Evolutionary conservation across 371 early-diverging fungal species (phyloP).

Genomic region (Smittium mucronatum): DNA sequence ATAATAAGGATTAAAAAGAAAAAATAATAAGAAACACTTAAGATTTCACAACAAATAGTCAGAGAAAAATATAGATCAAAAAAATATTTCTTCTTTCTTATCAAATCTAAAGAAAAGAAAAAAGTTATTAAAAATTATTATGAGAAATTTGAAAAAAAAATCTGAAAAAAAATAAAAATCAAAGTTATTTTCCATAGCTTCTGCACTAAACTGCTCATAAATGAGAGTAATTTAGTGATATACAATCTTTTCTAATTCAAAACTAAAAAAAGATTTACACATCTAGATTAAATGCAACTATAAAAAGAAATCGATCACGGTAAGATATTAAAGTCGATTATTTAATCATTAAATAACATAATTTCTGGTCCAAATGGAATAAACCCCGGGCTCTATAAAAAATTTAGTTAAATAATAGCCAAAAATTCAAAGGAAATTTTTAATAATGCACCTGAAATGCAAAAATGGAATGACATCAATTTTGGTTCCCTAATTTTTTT

Average conservation of each 20-base stretch:
- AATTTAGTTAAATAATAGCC: neutral
- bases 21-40: no score
- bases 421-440: neutral
- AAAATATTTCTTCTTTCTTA: conserved; percentile 2
- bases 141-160: neutral
- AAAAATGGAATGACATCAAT: neutral
- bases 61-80: neutral
- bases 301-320: neutral
- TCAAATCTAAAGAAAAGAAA: conserved; percentile 3
- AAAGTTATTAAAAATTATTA: neutral
- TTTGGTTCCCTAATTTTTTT: neutral
- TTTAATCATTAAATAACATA: neutral
- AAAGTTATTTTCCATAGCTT: neutral
- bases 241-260: neutral
- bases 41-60: no score
- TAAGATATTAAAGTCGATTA: neutral
- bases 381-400: conserved; percentile 8
- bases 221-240: neutral
- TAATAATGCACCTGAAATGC: conserved; percentile 1
- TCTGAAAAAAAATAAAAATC: neutral
- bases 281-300: neutral
- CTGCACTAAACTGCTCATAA: conserved; percentile 1
- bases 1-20: no score
- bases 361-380: neutral
- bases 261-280: neutral